Base-by-base conservation (phyloP, 1,139 yeast species). In the Chernovozyma aurita region DNA sequence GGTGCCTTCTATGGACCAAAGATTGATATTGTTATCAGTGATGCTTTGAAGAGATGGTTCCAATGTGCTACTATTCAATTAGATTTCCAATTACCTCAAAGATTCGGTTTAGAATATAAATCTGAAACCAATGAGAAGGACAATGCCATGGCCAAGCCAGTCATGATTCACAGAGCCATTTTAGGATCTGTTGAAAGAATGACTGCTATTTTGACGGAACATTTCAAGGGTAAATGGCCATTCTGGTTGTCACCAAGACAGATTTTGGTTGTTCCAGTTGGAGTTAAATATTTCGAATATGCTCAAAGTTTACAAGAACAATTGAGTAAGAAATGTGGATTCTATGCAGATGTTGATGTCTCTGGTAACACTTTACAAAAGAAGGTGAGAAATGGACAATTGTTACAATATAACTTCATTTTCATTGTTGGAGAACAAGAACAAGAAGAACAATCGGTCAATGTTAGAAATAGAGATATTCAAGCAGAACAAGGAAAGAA, bases 1-100 rank as follows among this genome's bases (percentile, higher is more conserved):
- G 98, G 98, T 61, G 98, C 98, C 29, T 92, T 92, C 72, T 92
- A 92, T 63, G 98, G 98, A 42, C 98, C 98, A 52, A 92, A 92
- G 76, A 92, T 92, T 56, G 98, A 92, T 67, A 83, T 92, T 52
- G 79, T 83, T 78, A 81, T 92, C 54, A 79, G 88, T 46, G 98
- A 92, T 61, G 94, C 95, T 28, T 77, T 85, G 59, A 80, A 79
- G 52, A 85, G 95, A 73, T 86, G 94, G 85, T 94, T 86, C 72
- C 98, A 92, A 70, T 88, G 96, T 66, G 98, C 97, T 37, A 92
- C 98, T 37, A 85, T 92, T 54, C 98, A 92, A 70, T 76, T 92
- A 59, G 98, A 92, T 65, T 92, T 90, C 87, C 97, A 92, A 70
- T 74, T 92, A 51, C 98, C 98, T 39, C 73, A 76, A 51, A 78